Percentiles rank a stretch among this genome's conserved stretches.
These are phyloP conservation scores for Phytopythium boreale DNA, from an alignment of 352 stramenopile genomes.

Conservation along the genomic window DNA sequence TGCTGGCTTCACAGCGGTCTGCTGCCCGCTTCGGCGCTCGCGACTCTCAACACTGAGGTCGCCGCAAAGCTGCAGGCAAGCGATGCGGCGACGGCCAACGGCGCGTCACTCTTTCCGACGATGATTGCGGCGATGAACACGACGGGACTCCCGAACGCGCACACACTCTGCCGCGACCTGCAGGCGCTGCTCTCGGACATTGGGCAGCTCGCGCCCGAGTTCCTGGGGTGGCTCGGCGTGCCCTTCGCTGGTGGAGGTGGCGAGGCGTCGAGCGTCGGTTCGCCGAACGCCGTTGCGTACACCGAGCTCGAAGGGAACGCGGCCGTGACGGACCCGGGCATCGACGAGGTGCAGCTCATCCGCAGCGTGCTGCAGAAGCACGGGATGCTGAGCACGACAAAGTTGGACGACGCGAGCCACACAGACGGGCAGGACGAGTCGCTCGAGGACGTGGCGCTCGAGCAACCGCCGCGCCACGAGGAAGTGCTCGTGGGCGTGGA, in stretches of 20 bases:
- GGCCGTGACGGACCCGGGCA: conserved; percentile 70
- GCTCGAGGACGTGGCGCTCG: conserved; percentile 47
- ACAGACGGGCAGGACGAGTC: conserved; percentile 43
- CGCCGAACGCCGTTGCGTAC: conserved; percentile 54
- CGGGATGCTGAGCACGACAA: conserved; percentile 63
- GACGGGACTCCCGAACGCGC: conserved; percentile 29
- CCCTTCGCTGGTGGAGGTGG: neutral
- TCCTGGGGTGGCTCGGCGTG: conserved; percentile 72
- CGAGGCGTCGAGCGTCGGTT: conserved; percentile 16
- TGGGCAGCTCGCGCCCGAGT: conserved; percentile 55
- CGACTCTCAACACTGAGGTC: conserved; percentile 46
- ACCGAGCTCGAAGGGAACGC: conserved; percentile 75
- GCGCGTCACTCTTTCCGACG: conserved; percentile 6
- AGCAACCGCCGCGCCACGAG: conserved; percentile 43
- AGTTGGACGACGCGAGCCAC: conserved; percentile 53
- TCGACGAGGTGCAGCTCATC: conserved; percentile 85
- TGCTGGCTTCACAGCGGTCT: conserved; percentile 76
- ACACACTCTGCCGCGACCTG: conserved; percentile 51
- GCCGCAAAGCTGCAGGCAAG: conserved; percentile 12
- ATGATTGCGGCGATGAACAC: conserved; percentile 8
- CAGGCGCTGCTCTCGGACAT: conserved; percentile 62
- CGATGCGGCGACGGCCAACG: neutral
- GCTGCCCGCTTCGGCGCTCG: conserved; percentile 60
- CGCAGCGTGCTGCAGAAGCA: conserved; percentile 80
- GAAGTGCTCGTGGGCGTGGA: conserved; percentile 59